Evolutionary conservation across 2,329 filamentous ascomycete genomes (phyloP).

Genomic region (Alternaria arbusti): DNA sequence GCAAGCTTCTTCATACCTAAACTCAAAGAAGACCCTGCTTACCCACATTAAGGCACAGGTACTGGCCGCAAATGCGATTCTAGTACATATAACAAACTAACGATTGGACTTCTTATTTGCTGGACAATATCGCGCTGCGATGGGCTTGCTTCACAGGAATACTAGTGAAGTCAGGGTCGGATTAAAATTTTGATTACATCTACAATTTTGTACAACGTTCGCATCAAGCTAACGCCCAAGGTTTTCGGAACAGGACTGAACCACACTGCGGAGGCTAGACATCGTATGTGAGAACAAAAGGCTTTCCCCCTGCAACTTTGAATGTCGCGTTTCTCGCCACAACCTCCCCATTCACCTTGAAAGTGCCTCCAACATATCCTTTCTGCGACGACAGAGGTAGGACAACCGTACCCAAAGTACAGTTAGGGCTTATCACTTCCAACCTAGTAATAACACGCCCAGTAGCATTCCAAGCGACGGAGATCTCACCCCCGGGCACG

Average conservation of each 20-base stretch:
- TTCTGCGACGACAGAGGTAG: background rate
- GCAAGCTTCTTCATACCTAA: background rate
- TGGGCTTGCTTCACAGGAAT: background rate
- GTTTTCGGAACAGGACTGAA: background rate
- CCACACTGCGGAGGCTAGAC: background rate
- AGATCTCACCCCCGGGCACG: background rate
- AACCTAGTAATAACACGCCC: background rate
- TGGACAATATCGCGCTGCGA: background rate
- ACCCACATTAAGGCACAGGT: background rate
- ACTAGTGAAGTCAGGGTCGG: background rate
- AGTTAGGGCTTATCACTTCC: background rate
- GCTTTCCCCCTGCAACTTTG: background rate
- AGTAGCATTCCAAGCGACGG: background rate
- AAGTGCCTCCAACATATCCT: background rate
- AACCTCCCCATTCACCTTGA: background rate
- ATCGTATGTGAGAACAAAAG: background rate
- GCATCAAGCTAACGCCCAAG: background rate
- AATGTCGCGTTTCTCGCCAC: background rate
- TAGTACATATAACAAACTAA: background rate
- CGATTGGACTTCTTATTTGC: fast-evolving
- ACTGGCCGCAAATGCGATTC: background rate
- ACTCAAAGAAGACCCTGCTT: background rate
- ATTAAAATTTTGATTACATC: background rate
- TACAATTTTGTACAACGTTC: background rate
- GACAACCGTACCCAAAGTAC: background rate